Base-by-base conservation (phyloP, 148 eudicot species). In the Diospyros kaki region DNA sequence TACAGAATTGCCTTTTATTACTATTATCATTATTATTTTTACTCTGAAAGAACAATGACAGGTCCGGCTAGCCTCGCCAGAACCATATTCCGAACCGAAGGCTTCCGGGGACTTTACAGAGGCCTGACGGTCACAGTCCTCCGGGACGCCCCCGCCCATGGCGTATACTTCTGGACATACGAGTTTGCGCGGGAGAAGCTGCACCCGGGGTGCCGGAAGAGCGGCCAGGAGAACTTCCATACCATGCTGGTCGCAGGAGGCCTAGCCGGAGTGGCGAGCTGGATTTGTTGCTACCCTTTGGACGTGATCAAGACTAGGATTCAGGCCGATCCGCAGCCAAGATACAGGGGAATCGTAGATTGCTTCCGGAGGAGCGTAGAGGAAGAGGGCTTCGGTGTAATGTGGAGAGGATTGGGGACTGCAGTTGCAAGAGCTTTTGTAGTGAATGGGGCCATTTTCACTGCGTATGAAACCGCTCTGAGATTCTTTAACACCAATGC, bases 211-310 rank as follows among this genome's bases (percentile, higher is more conserved):
- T 96, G 99, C 69, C 78, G 98, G 14, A 87, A 56, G 58, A 79
- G 61, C 6, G 97, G 94, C 15, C 89, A 89, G 54, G 99, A 92
- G 78, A 84, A 66, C 39, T 76, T 88, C 18, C 62, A 56, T n/a
- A 95, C 98, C 0, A 95, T 95, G 94, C 87, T 95, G 43, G 58
- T 92, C 0, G 94, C 98, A 0, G 97, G 97, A 6, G 98, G 98
- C 9, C 85, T 92, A 5, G 98, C 98, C 0, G 97, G 97, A 9
- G 96, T 89, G 5, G 89, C 90, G 2, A 93, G 94, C 80, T 93
- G 98, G 99, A 69, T 89, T 18, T 60, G 75, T 39, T 89, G 97
- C 79, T 95, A 95, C 58, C 99, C 98, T 6, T 77, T 91, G 73
- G 99, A 93, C 75, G 99, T 93, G 74, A 45, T 92, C 8, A 90